Base-by-base conservation (phyloP, 768 basidiomycete genomes). In the Boletus reticuloceps region DNA sequence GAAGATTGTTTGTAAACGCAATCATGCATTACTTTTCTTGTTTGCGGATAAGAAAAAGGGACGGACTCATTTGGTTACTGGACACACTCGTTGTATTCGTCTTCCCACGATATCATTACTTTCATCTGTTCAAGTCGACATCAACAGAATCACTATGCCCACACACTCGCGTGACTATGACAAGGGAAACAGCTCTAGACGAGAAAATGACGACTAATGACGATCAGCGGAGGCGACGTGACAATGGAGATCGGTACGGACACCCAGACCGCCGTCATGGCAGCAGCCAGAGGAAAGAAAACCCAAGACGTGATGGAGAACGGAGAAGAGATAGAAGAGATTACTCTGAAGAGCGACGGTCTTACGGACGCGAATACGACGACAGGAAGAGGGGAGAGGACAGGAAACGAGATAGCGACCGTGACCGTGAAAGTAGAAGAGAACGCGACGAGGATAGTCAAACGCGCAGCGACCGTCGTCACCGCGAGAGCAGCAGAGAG, bases 371-470 rank as follows among this genome's bases (percentile, higher is more conserved):
- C 45, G 57, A 60, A 41, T 51, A 64, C 51, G 61, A 60, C 8
- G 55, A 66, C 56, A 52, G 61, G 43, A 49, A 55, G 47, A 54
- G 60, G 54, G 54, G 48, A 53, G 56, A 51, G 17, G 47, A 54
- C 39, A 59, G 58, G 47, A 54, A 61, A 45, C 41, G 7, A 40
- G 59, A 51, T 11, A 32, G 27, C 7, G 56, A 61, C 43, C 60
- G 42, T 29, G 47, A 47, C 19, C 58, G 55, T 20, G 61, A 56
- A 55, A 51, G 59, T 31, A 44, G 59, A 45, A 54, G 54, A 47
- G 47, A 53, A 53, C 60, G 54, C 40, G 59, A 63, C 63, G 65
- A 71, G 37, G 78, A 82, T 42, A 69, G 76, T 49, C 71, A 74
- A 34, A 57, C 63, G 42, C 71, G 67, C 19, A 65, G 64, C 53